phyloP scores from a whole-genome alignment of 257 asterid genomes.

The Nicotiana knightiana region DNA sequence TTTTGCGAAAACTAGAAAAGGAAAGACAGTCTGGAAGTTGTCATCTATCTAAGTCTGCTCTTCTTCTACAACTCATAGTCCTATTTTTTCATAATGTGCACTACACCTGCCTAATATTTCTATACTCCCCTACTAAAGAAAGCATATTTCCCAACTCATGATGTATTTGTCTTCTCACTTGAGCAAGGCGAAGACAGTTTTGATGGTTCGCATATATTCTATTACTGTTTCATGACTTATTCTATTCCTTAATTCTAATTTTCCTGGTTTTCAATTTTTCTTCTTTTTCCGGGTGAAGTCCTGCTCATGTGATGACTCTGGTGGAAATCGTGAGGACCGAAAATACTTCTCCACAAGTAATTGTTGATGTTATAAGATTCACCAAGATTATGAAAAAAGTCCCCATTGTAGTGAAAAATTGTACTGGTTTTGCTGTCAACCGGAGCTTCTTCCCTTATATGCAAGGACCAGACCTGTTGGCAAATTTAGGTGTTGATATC shows the following conservation, averaged over 20 bases:
- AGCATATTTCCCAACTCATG: no score
- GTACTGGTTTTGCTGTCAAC: slow-evolving; percentile 38
- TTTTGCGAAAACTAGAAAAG: not conserved
- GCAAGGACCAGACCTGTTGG: slow-evolving; percentile 41
- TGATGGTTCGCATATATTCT: not conserved
- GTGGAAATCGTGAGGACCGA: slow-evolving; percentile 38
- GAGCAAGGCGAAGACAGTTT: not conserved
- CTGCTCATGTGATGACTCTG: slow-evolving; percentile 37
- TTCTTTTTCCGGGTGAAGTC: slow-evolving; percentile 26
- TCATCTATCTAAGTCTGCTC: no score
- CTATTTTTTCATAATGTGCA: no score
- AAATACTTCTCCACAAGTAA: slow-evolving; percentile 36
- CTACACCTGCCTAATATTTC: no score
- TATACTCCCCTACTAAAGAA: no score
- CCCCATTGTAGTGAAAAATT: slow-evolving; percentile 39
- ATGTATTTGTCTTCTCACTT: not conserved
- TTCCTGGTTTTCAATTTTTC: not conserved
- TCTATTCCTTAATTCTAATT: not conserved
- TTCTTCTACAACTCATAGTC: no score
- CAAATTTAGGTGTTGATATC: slow-evolving; percentile 39
- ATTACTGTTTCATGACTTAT: not conserved
- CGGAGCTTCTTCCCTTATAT: slow-evolving; percentile 40
- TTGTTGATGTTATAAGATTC: slow-evolving; percentile 39
- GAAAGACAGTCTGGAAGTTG: not conserved
- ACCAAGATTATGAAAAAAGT: slow-evolving; percentile 44